Evolutionary conservation across 2,329 filamentous ascomycete species (phyloP).

Genomic region (Penicillium freii): DNA sequence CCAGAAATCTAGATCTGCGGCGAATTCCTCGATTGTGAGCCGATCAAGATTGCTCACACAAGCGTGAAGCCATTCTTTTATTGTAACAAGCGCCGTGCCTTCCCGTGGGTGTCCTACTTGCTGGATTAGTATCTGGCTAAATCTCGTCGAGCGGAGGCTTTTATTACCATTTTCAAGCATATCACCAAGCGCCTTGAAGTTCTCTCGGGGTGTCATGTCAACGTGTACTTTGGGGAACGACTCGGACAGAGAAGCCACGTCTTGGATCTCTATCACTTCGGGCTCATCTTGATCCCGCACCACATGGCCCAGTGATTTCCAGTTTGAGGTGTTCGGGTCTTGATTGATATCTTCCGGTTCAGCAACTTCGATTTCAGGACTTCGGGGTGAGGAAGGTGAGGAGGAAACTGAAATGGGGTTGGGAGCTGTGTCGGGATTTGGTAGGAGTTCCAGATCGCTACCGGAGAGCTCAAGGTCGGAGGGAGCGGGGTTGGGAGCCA

Average conservation of each 20-base stretch:
- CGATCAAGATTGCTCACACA: slow-evolving; percentile 36
- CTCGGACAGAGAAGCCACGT: slow-evolving; percentile 33
- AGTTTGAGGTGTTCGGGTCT: slow-evolving; percentile 46
- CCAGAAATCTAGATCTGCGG: slow-evolving; percentile 48
- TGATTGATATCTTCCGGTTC: slow-evolving; percentile 51
- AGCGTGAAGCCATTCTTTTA: slow-evolving; percentile 46
- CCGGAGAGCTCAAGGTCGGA: slow-evolving; percentile 12
- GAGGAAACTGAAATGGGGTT: slow-evolving; percentile 44
- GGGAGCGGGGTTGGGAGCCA: slow-evolving; percentile 16
- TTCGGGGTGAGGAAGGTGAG: slow-evolving; percentile 39
- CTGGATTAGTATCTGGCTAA: slow-evolving; percentile 3
- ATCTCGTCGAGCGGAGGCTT: background rate
- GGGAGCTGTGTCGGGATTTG: slow-evolving; percentile 22
- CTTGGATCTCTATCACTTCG: slow-evolving; percentile 38
- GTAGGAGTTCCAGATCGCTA: slow-evolving; percentile 8
- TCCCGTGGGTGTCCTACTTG: slow-evolving; percentile 34
- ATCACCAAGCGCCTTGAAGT: slow-evolving; percentile 32
- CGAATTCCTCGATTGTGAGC: slow-evolving; percentile 35
- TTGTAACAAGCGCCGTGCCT: slow-evolving; percentile 30
- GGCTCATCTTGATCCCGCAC: slow-evolving; percentile 31
- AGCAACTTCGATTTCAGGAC: slow-evolving; percentile 51
- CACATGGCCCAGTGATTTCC: slow-evolving; percentile 40
- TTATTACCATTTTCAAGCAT: slow-evolving; percentile 41
- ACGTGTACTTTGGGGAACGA: slow-evolving; percentile 38
- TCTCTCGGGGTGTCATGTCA: slow-evolving; percentile 31